Evolutionary conservation across 2,329 filamentous ascomycete genomes (phyloP).

Genomic region (Hypocrella siamensis): DNA sequence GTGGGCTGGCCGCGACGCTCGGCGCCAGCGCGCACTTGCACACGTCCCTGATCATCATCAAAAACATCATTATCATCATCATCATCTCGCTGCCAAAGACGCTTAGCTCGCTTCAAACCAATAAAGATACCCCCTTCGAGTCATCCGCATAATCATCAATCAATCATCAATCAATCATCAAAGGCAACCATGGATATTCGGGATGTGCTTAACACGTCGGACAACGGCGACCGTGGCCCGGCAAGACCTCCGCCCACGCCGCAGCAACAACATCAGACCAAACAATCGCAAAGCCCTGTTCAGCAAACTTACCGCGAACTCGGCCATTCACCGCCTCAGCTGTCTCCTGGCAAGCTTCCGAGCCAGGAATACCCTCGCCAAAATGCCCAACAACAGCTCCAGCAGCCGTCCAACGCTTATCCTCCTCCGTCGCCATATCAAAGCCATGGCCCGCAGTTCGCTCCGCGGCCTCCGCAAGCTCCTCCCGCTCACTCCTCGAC

Average conservation of each 20-base stretch:
- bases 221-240: slow-evolving; percentile 23
- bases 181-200: slow-evolving; percentile 30
- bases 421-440: slow-evolving; percentile 23
- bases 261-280: slow-evolving; percentile 17
- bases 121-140: too few relatives aligned
- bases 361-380: slow-evolving; percentile 27
- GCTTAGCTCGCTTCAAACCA: too few relatives aligned
- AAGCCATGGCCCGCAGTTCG: slow-evolving; percentile 22
- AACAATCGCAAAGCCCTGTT: slow-evolving; percentile 21
- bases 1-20: too few relatives aligned
- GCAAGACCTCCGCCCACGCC: slow-evolving; percentile 16
- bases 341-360: slow-evolving; percentile 29
- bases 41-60: too few relatives aligned
- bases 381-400: slow-evolving; percentile 14
- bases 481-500: slow-evolving; percentile 21
- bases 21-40: too few relatives aligned
- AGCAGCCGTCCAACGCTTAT: slow-evolving; percentile 17
- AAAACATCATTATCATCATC: too few relatives aligned
- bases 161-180: too few relatives aligned
- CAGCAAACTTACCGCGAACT: slow-evolving; percentile 37
- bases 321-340: slow-evolving; percentile 21
- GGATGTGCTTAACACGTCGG: slow-evolving; percentile 38
- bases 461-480: slow-evolving; percentile 24
- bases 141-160: too few relatives aligned
- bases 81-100: too few relatives aligned